Conservation (phyloP, 345 rosid species). For the Citrus maxima region DNA sequence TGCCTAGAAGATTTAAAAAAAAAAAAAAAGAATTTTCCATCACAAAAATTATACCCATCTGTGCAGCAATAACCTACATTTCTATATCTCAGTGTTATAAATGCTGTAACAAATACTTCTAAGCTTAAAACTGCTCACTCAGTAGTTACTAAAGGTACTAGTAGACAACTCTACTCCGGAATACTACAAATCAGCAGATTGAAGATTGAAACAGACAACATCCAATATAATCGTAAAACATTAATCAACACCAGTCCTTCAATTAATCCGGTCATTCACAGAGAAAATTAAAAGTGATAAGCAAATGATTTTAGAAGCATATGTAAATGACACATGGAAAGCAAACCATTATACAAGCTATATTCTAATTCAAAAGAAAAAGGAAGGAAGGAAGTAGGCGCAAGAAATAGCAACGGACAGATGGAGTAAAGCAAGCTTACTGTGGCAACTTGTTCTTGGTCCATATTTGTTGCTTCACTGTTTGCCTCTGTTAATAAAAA, state of each 20-base stretch:
- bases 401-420: background rate
- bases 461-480: conserved; percentile 21
- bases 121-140: background rate
- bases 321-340: background rate
- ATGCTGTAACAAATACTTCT: background rate
- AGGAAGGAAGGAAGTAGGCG: background rate
- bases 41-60: background rate
- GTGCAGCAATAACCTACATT: background rate
- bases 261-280: background rate
- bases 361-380: background rate
- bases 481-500: conserved; percentile 27
- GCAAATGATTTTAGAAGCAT: background rate
- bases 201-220: background rate
- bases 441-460: conserved; percentile 17
- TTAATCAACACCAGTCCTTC: background rate
- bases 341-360: background rate
- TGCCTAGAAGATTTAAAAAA: background rate
- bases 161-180: background rate
- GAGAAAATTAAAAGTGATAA: background rate
- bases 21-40: background rate
- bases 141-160: background rate
- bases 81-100: background rate
- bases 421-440: conserved; percentile 33
- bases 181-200: background rate
- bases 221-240: background rate